These are phyloP conservation scores for Daedaleopsis sinensis DNA, from an alignment of 768 basidiomycete species.

Conservation along the genomic window DNA sequence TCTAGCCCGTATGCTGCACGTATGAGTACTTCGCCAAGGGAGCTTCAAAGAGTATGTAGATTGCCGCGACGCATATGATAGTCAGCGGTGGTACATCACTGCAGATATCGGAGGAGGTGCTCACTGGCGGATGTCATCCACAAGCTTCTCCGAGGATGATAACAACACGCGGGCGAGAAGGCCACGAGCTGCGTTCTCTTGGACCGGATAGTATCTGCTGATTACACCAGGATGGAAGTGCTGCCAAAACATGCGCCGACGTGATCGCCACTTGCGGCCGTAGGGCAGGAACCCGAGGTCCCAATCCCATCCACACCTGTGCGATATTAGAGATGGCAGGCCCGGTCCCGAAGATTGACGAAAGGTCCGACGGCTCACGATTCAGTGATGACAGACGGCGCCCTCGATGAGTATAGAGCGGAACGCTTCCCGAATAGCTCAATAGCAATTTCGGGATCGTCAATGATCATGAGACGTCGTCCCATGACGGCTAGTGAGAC, in stretches of 20 bases:
- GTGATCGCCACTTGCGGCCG: background rate
- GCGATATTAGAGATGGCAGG: too few relatives aligned
- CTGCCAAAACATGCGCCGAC: constrained; percentile 7
- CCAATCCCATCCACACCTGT: background rate
- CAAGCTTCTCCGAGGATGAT: too few relatives aligned
- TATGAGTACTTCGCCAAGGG: background rate
- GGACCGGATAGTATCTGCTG: background rate
- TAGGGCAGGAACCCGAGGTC: background rate
- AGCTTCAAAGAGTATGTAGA: too few relatives aligned
- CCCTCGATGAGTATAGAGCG: constrained; percentile 33
- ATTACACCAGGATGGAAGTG: background rate
- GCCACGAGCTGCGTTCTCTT: background rate
- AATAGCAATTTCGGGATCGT: constrained; percentile 14
- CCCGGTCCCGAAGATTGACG: too few relatives aligned
- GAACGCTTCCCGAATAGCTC: constrained; percentile 33
- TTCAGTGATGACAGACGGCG: background rate
- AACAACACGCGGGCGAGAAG: too few relatives aligned
- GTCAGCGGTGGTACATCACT: too few relatives aligned
- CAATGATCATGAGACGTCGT: constrained; percentile 23
- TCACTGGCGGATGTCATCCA: too few relatives aligned
- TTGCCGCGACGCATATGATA: too few relatives aligned
- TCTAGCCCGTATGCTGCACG: background rate
- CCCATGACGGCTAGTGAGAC: constrained; percentile 21
- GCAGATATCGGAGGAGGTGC: too few relatives aligned
- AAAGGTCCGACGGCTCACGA: background rate